phyloP scores from a whole-genome alignment of 148 eudicot genomes.

The Rhododendron simsii region DNA sequence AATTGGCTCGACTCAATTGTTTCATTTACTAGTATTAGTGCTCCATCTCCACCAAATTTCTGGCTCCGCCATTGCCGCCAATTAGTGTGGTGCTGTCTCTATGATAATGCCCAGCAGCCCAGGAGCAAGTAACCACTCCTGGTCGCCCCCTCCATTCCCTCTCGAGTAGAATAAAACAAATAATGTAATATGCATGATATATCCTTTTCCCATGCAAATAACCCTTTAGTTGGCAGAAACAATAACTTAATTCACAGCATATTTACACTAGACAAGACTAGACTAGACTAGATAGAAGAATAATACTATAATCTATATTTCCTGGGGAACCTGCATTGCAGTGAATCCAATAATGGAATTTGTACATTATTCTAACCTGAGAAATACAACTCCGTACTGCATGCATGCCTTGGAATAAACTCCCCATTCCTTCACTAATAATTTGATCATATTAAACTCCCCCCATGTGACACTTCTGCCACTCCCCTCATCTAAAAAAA shows the following conservation, averaged over 20 bases:
- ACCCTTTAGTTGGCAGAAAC: conserved; percentile 11
- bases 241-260: not conserved
- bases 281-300: not conserved
- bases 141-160: too few relatives aligned
- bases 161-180: not conserved
- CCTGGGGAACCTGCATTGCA: not conserved
- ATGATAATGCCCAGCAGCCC: too few relatives aligned
- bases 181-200: too few relatives aligned
- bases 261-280: too few relatives aligned
- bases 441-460: conserved; percentile 4
- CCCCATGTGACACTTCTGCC: conserved; percentile 28
- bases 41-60: too few relatives aligned
- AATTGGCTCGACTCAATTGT: too few relatives aligned
- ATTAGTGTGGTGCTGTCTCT: too few relatives aligned
- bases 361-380: conserved; percentile 10
- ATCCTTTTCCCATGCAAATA: conserved; percentile 12
- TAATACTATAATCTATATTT: not conserved
- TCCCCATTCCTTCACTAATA: conserved; percentile 10
- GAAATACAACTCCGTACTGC: not conserved
- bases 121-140: too few relatives aligned
- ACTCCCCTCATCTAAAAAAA: not conserved
- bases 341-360: conserved; percentile 8
- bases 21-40: too few relatives aligned
- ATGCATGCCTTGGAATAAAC: not conserved
- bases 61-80: too few relatives aligned